Conservation (phyloP, 192 early-diverging fungal genomes). For the Haplosporangium gracile region DNA sequence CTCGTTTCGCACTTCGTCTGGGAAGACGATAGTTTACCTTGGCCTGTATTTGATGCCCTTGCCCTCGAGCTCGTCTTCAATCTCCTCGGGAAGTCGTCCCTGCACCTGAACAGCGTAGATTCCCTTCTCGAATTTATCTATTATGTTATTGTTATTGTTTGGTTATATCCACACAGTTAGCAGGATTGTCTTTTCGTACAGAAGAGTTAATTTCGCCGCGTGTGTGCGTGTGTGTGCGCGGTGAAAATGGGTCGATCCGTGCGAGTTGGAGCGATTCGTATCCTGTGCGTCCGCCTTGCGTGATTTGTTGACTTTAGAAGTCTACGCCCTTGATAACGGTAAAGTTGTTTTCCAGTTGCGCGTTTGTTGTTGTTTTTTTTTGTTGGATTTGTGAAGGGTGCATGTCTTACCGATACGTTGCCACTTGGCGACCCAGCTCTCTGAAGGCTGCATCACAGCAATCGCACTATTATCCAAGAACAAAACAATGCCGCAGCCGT, state of each 20-base stretch:
- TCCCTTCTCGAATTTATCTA: conserved; percentile 75
- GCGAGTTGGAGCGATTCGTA: too few relatives aligned
- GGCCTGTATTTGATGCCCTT: conserved; percentile 78
- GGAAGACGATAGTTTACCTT: conserved; percentile 62
- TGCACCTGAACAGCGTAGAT: conserved; percentile 83
- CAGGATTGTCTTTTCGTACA: too few relatives aligned
- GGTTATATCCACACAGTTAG: conserved; percentile 16
- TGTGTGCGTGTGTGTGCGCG: neutral
- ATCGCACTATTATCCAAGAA: conserved; percentile 60
- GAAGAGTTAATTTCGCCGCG: neutral
- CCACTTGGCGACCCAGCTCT: conserved; percentile 85
- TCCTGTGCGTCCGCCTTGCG: too few relatives aligned
- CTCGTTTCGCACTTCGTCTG: neutral
- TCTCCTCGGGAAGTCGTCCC: conserved; percentile 80
- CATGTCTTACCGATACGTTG: conserved; percentile 68
- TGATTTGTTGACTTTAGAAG: too few relatives aligned
- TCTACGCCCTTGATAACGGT: too few relatives aligned
- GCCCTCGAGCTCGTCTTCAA: conserved; percentile 78
- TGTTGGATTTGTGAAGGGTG: neutral
- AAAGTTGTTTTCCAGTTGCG: neutral
- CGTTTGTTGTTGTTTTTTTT: neutral
- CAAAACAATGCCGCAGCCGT: neutral
- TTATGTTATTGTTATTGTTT: too few relatives aligned
- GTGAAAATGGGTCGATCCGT: too few relatives aligned
- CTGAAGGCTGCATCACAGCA: conserved; percentile 79